These are phyloP conservation scores for Penicillium psychrosexuale DNA, from an alignment of 2,329 filamentous ascomycete species.

Conservation along the genomic window DNA sequence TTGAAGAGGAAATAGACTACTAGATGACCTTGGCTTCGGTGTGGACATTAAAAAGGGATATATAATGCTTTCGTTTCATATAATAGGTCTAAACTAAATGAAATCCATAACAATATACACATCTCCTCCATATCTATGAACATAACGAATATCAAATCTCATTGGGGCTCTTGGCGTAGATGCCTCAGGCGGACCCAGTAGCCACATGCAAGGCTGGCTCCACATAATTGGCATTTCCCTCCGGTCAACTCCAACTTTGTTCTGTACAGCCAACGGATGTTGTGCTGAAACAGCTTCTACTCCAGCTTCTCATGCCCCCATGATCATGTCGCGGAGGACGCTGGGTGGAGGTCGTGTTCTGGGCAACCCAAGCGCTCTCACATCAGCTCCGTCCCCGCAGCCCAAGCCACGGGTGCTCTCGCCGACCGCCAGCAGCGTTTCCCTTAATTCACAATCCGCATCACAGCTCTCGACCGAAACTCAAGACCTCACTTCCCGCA, in stretches of 20 bases:
- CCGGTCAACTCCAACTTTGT: slow-evolving; percentile 9
- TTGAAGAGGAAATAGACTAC: neutral
- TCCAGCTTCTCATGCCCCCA: slow-evolving; percentile 34
- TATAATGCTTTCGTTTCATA: neutral
- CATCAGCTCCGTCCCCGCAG: slow-evolving; percentile 51
- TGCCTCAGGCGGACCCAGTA: slow-evolving; percentile 13
- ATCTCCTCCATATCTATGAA: neutral
- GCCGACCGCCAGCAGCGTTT: slow-evolving; percentile 70
- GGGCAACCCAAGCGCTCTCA: slow-evolving; percentile 79
- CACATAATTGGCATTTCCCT: slow-evolving; percentile 18
- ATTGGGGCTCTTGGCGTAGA: slow-evolving; percentile 1
- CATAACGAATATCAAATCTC: neutral
- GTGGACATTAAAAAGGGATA: neutral
- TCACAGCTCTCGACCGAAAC: slow-evolving; percentile 67
- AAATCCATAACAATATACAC: neutral
- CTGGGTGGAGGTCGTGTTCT: slow-evolving; percentile 89
- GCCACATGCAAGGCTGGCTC: slow-evolving; percentile 14
- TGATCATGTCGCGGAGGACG: slow-evolving; percentile 75
- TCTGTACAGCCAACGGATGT: slow-evolving; percentile 21
- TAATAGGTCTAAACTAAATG: neutral
- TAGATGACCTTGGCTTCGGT: neutral
- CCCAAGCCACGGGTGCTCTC: slow-evolving; percentile 51
- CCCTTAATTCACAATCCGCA: slow-evolving; percentile 68
- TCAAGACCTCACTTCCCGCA: slow-evolving; percentile 77
- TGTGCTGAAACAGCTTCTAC: slow-evolving; percentile 16